Percentiles rank a stretch among this genome's conserved stretches.
phyloP scores from a whole-genome alignment of 2,329 filamentous ascomycete genomes.

The Colletotrichum eleusines region DNA sequence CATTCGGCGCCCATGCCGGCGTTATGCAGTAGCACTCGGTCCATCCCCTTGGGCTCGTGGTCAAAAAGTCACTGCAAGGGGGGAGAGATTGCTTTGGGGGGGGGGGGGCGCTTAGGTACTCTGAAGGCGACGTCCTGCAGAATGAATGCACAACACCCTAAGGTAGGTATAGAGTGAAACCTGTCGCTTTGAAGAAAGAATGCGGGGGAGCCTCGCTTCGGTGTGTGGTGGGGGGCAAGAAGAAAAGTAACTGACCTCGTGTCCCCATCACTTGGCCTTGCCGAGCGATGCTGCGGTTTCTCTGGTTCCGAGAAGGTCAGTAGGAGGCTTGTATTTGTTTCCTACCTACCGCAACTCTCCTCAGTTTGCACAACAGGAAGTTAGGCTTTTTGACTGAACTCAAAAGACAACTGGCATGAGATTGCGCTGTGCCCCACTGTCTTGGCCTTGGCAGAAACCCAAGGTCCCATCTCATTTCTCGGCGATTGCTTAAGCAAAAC shows the following conservation, averaged over 20 bases:
- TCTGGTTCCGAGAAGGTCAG: neutral
- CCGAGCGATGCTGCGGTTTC: constrained; percentile 9
- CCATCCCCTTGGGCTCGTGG: constrained; percentile 28
- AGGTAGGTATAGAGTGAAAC: neutral
- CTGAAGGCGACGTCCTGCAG: constrained; percentile 6
- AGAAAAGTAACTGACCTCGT: neutral
- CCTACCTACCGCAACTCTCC: neutral
- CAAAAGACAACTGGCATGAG: neutral
- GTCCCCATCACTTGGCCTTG: constrained; percentile 1
- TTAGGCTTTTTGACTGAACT: neutral
- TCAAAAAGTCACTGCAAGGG: constrained; percentile 3
- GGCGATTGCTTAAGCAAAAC: neutral
- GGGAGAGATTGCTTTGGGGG: neutral
- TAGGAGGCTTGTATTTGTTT: neutral
- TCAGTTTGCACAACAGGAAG: neutral
- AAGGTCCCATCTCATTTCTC: neutral
- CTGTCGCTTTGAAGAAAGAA: constrained; percentile 2
- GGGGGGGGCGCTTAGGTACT: neutral
- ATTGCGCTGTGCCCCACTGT: neutral
- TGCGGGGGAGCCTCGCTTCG: constrained; percentile 12
- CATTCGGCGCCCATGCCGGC: constrained; percentile 31
- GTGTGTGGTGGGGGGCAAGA: neutral
- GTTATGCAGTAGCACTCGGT: constrained; percentile 32
- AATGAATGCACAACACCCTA: neutral
- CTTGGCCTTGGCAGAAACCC: neutral